These are phyloP conservation scores for Curvularia spicifera DNA, from an alignment of 2,329 filamentous ascomycete genomes.

Conservation along the genomic window DNA sequence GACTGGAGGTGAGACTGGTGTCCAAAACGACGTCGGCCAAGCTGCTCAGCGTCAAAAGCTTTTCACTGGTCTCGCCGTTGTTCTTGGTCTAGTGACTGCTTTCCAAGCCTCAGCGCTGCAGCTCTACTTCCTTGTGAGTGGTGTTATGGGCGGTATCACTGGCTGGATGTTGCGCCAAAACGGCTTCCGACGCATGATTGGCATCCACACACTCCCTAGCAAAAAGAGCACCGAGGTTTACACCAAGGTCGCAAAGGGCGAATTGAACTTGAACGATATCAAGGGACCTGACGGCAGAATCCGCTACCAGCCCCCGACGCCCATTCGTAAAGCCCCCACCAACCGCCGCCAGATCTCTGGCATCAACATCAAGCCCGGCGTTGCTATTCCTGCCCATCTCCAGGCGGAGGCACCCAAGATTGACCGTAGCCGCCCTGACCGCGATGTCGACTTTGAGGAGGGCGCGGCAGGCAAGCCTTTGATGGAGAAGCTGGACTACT, in stretches of 20 bases:
- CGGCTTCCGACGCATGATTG: slow-evolving; percentile 46
- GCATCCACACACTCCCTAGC: slow-evolving; percentile 41
- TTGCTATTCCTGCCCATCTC: slow-evolving; percentile 36
- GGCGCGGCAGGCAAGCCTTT: slow-evolving; percentile 28
- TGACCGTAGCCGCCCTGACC: slow-evolving; percentile 24
- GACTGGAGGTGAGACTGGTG: slow-evolving; percentile 59
- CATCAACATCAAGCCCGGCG: slow-evolving; percentile 36
- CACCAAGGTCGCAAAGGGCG: slow-evolving; percentile 34
- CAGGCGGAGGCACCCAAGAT: slow-evolving; percentile 21
- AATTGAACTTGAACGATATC: slow-evolving; percentile 34
- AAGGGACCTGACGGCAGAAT: slow-evolving; percentile 34
- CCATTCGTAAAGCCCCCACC: slow-evolving; percentile 8
- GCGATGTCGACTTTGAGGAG: slow-evolving; percentile 32
- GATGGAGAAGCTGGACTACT: slow-evolving; percentile 34
- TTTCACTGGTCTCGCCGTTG: slow-evolving; percentile 58
- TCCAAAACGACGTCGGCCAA: slow-evolving; percentile 28
- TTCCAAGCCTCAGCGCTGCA: slow-evolving; percentile 65
- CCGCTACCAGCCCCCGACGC: slow-evolving; percentile 37
- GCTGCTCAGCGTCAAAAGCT: slow-evolving; percentile 50
- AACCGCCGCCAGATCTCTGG: slow-evolving; percentile 26
- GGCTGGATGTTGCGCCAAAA: slow-evolving; percentile 48
- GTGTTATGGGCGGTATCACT: slow-evolving; percentile 50
- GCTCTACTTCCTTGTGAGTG: slow-evolving; percentile 64
- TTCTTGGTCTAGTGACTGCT: slow-evolving; percentile 62
- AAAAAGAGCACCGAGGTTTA: slow-evolving; percentile 36